Evolutionary conservation across 257 asterid species (phyloP), one percentile per base, ranked within the genome.

Genomic region (Galeopsis tetrahit): DNA sequence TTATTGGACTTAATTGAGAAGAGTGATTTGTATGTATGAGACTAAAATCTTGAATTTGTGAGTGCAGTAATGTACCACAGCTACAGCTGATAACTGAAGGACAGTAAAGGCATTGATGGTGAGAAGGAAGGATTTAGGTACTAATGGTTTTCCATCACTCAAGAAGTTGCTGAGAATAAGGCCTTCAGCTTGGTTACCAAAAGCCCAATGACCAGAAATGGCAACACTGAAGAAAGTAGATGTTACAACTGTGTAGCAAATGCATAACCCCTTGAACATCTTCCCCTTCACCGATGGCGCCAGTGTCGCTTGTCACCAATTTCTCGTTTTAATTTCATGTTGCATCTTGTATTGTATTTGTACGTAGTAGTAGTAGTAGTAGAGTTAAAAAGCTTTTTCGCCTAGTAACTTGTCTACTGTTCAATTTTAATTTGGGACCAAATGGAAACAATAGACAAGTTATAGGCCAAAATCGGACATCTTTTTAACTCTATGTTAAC

Each of bases 281-380:
- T 93, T 91, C n/a, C 98, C 96, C 68, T 76, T 91, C 42, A 91
- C 96, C 0, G 98, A 97, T 1, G 98, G 87, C 5, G 92, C 92
- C 69, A 91, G 60, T 8, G 98, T 93, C 56, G 98, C 96, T 96
- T 91, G 58, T 66, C 76, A 59, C 5, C 21, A 15, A 35, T 6
- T 2, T 15, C 8, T 39, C 17, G n/a, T 17, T 15, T 62, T 10
- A 9, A 8, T 62, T 62, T 34, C 5, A 35, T 49, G 46, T 49
- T 34, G 7, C 52, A 68, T 49, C 46, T 68, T 17, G 33, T 49
- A 11, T 46, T 28, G 7, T 66, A 34, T 51, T 40, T 40, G 10
- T 46, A 46, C 28, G 28, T 21, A 21, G 28, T 21, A 21, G 28
- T 21, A 21, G n/a, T n/a, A n/a, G n/a, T n/a, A n/a, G 28, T 21